Percentiles rank a stretch among this genome's conserved stretches.
Evolutionary conservation across 805 yeast genomes (phyloP).

Genomic region (Teunomyces lycoperdinae): DNA sequence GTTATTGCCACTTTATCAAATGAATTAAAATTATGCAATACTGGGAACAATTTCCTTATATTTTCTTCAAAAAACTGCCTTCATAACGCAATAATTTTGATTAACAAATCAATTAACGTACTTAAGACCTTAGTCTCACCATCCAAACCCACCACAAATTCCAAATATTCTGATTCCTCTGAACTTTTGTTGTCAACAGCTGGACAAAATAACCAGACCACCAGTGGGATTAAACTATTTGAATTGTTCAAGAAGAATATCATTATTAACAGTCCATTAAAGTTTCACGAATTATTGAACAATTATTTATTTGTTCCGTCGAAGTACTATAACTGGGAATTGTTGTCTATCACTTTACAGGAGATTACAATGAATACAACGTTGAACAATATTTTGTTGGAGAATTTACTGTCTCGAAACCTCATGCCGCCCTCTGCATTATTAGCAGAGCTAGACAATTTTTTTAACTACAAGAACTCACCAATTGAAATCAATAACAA

Average conservation of each 20-base stretch:
- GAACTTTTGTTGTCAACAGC: slow-evolving; percentile 1
- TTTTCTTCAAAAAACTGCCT: slow-evolving; percentile 40
- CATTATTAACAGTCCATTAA: slow-evolving; percentile 49
- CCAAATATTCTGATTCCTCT: neutral
- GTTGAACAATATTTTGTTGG: slow-evolving; percentile 14
- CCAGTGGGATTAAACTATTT: slow-evolving; percentile 19
- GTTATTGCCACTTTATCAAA: slow-evolving; percentile 32
- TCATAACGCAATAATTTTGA: slow-evolving; percentile 53
- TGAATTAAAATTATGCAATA: slow-evolving; percentile 26
- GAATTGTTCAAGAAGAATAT: slow-evolving; percentile 47
- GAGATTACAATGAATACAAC: slow-evolving; percentile 38
- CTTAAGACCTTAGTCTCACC: slow-evolving; percentile 3
- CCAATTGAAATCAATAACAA: slow-evolving; percentile 42
- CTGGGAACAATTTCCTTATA: slow-evolving; percentile 19
- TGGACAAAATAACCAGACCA: neutral
- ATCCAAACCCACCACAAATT: neutral
- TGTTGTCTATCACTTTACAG: slow-evolving; percentile 44
- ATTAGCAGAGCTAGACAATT: slow-evolving; percentile 15
- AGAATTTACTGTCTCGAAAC: slow-evolving; percentile 14
- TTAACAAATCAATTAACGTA: slow-evolving; percentile 39
- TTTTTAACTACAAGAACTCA: slow-evolving; percentile 10
- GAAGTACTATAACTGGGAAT: slow-evolving; percentile 40
- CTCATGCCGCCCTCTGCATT: slow-evolving; percentile 8
- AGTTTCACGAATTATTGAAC: slow-evolving; percentile 48
- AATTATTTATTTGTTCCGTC: slow-evolving; percentile 45